phyloP scores from a whole-genome alignment of 306 rosid genomes.

The Begonia masoniana region DNA sequence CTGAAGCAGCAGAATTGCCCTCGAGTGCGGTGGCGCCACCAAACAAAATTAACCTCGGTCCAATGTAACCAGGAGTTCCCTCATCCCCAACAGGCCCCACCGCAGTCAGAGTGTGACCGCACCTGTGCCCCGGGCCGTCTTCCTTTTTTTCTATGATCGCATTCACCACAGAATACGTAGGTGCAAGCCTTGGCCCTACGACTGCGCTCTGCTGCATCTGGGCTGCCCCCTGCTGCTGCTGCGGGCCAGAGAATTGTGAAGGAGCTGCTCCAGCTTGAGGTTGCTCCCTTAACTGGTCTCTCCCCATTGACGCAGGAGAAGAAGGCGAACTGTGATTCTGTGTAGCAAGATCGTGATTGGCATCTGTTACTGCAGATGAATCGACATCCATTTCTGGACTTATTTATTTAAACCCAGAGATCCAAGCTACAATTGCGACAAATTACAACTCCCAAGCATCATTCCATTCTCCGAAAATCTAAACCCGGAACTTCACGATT shows the following conservation, averaged over 20 bases:
- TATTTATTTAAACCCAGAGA: constrained; percentile 40
- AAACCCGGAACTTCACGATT: constrained; percentile 11
- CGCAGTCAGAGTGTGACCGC: constrained; percentile 96
- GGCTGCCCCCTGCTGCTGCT: constrained; percentile 20
- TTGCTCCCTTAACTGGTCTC: constrained; percentile 50
- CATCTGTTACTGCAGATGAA: constrained; percentile 72
- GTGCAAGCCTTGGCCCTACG: constrained; percentile 88
- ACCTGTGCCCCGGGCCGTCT: constrained; percentile 96
- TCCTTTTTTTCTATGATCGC: constrained; percentile 89
- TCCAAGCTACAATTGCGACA: constrained; percentile 51
- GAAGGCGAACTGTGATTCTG: constrained; percentile 32
- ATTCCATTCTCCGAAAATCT: constrained; percentile 32
- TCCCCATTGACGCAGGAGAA: constrained; percentile 32
- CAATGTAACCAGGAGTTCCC: constrained; percentile 74
- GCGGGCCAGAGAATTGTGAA: constrained; percentile 18
- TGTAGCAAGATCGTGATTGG: constrained; percentile 65
- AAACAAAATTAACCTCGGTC: constrained; percentile 80
- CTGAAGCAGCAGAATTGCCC: constrained; percentile 90
- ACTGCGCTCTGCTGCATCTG: constrained; percentile 70
- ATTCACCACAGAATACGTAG: constrained; percentile 79
- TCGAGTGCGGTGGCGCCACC: constrained; percentile 99
- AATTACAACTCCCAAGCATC: constrained; percentile 35
- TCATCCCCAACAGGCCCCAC: constrained; percentile 97
- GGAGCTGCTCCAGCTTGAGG: constrained; percentile 38
- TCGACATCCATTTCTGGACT: constrained; percentile 74